These are phyloP conservation scores for Alloascoidea hylecoeti DNA, from an alignment of 805 yeast genomes.

Conservation along the genomic window DNA sequence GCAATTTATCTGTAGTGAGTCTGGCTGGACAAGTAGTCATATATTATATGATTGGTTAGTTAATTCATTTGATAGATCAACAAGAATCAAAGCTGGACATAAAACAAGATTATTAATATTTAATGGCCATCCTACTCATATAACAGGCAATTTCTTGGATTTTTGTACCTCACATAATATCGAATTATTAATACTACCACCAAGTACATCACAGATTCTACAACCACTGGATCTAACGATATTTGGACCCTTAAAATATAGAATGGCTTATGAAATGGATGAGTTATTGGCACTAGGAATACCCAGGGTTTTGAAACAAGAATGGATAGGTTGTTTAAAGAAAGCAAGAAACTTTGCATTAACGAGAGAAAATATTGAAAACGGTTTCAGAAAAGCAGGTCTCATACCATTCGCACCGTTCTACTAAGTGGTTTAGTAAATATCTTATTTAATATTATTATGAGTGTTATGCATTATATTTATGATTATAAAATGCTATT, in stretches of 20 bases:
- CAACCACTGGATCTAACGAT: constrained; percentile 1
- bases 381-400: constrained; percentile 1
- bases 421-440: no score
- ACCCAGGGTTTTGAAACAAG: not conserved
- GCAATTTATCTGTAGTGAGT: constrained; percentile 1
- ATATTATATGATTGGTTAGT: not conserved
- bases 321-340: not conserved
- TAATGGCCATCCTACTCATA: not conserved
- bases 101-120: not conserved
- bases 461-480: no score
- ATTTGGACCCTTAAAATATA: not conserved
- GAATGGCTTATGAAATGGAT: constrained; percentile 1
- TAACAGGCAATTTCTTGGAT: not conserved
- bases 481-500: no score
- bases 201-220: not conserved
- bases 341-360: not conserved
- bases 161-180: not conserved
- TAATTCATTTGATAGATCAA: not conserved
- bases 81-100: not conserved
- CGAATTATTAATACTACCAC: not conserved
- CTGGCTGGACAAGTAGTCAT: not conserved
- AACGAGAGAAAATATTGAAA: not conserved
- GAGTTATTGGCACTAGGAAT: not conserved
- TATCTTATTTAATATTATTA: no score
- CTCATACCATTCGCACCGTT: not conserved